These are phyloP conservation scores for Mycosarcoma mackinlayi DNA, from an alignment of 1,284 basidiomycete genomes.

Conservation along the genomic window DNA sequence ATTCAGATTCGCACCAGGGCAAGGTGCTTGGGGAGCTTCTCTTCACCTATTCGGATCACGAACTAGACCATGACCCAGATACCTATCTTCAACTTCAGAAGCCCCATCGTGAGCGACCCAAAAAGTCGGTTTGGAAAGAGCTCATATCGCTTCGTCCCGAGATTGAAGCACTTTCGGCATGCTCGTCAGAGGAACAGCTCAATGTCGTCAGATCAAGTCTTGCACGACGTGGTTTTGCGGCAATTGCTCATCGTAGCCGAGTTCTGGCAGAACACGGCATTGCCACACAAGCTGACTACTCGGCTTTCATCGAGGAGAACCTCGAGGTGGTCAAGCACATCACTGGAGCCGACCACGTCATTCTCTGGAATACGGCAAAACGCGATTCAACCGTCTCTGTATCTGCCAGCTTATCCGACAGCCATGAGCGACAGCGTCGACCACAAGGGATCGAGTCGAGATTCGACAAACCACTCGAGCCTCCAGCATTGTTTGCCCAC, in stretches of 20 bases:
- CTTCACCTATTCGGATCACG: conserved; percentile 25
- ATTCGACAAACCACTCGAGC: conserved; percentile 29
- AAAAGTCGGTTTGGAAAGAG: conserved; percentile 22
- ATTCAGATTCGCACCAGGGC: neutral
- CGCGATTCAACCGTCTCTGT: conserved; percentile 21
- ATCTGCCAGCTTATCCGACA: conserved; percentile 22
- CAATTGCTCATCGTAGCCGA: conserved; percentile 17
- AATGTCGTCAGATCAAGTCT: conserved; percentile 1
- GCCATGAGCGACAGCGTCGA: conserved; percentile 14
- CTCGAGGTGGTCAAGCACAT: conserved; percentile 19
- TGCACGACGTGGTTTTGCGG: conserved; percentile 23
- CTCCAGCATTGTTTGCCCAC: conserved; percentile 29
- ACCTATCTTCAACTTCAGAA: conserved; percentile 20
- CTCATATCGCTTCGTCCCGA: conserved; percentile 24
- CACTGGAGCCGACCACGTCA: conserved; percentile 32
- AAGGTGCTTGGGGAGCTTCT: conserved; percentile 24
- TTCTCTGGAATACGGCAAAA: conserved; percentile 33
- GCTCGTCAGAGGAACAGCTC: conserved; percentile 7
- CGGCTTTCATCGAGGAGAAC: conserved; percentile 26
- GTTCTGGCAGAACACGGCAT: conserved; percentile 14
- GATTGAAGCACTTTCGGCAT: conserved; percentile 4
- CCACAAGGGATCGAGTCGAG: conserved; percentile 33
- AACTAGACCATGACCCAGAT: conserved; percentile 25
- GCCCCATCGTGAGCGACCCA: conserved; percentile 28
- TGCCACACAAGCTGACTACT: conserved; percentile 21